Conservation (phyloP, 768 basidiomycete species). For the Hericium erinaceus region DNA sequence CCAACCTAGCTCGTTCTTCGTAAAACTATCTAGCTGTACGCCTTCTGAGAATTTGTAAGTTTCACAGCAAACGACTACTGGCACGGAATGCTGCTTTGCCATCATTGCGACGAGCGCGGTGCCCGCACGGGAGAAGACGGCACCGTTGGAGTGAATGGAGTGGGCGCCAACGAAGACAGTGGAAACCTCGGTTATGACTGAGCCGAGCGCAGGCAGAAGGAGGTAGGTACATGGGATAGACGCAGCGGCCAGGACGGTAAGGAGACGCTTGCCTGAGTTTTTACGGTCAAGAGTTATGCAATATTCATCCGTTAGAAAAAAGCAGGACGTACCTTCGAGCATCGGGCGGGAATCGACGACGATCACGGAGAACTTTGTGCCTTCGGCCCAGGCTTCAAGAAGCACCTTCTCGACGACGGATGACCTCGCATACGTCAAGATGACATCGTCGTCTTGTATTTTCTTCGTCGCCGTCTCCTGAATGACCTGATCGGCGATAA, state of each 20-base stretch:
- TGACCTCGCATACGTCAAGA: conserved; percentile 90
- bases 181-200: conserved; percentile 71
- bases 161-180: conserved; percentile 89
- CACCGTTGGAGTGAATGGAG: conserved; percentile 89
- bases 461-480: conserved; percentile 83
- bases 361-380: conserved; percentile 80
- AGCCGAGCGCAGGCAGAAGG: conserved; percentile 77
- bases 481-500: conserved; percentile 89
- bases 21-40: conserved; percentile 88
- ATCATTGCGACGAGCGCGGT: conserved; percentile 97
- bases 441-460: conserved; percentile 88
- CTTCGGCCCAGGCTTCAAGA: conserved; percentile 62
- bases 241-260: conserved; percentile 58
- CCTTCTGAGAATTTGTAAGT: conserved; percentile 97
- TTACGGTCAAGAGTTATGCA: not conserved
- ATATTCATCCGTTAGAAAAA: not conserved
- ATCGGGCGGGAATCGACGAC: conserved; percentile 94
- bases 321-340: conserved; percentile 57
- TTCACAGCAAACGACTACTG: conserved; percentile 95
- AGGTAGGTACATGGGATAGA: conserved; percentile 84
- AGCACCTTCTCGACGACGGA: conserved; percentile 91
- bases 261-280: conserved; percentile 62
- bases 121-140: conserved; percentile 88
- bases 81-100: conserved; percentile 80
- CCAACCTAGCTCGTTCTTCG: conserved; percentile 89